Evolutionary conservation across 495 filamentous ascomycete genomes (phyloP).

Genomic region (Xylaria grammica): DNA sequence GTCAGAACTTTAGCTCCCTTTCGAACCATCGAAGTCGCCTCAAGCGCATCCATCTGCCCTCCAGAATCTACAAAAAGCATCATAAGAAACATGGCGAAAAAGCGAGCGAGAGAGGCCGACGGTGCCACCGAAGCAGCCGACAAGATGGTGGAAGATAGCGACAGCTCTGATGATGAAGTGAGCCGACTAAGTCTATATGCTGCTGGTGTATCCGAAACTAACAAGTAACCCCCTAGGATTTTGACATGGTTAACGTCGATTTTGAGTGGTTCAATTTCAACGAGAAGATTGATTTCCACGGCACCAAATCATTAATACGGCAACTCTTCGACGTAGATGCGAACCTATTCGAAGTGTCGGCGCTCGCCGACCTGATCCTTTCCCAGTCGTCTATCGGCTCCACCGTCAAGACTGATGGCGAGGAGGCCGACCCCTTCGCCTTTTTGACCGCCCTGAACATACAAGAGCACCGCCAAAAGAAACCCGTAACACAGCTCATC

Average conservation of each 20-base stretch:
- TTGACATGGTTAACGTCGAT: constrained; percentile 90
- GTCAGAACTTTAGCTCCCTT: background rate
- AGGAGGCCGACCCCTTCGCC: constrained; percentile 92
- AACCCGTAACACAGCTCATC: constrained; percentile 69
- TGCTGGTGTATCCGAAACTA: too few species aligned
- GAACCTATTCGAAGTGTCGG: constrained; percentile 83
- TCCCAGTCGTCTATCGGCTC: constrained; percentile 88
- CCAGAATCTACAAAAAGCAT: background rate
- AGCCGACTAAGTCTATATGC: constrained; percentile 26
- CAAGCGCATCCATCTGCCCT: background rate
- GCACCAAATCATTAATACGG: constrained; percentile 85
- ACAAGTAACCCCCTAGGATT: constrained; percentile 59
- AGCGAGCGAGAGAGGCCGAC: constrained; percentile 53
- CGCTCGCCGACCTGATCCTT: constrained; percentile 83
- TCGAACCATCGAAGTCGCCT: background rate
- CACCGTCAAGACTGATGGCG: constrained; percentile 93
- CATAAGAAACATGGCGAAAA: constrained; percentile 50
- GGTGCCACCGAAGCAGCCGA: constrained; percentile 45
- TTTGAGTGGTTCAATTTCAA: constrained; percentile 99
- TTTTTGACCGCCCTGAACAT: constrained; percentile 91
- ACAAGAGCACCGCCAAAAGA: constrained; percentile 76
- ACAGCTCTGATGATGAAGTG: constrained; percentile 52
- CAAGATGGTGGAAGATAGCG: constrained; percentile 55
- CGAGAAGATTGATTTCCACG: constrained; percentile 89
- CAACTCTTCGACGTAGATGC: constrained; percentile 94